Evolutionary conservation across 1,284 basidiomycete genomes (phyloP), one percentile per base, ranked within the genome.

Genomic region (Heterobasidion occidentale): DNA sequence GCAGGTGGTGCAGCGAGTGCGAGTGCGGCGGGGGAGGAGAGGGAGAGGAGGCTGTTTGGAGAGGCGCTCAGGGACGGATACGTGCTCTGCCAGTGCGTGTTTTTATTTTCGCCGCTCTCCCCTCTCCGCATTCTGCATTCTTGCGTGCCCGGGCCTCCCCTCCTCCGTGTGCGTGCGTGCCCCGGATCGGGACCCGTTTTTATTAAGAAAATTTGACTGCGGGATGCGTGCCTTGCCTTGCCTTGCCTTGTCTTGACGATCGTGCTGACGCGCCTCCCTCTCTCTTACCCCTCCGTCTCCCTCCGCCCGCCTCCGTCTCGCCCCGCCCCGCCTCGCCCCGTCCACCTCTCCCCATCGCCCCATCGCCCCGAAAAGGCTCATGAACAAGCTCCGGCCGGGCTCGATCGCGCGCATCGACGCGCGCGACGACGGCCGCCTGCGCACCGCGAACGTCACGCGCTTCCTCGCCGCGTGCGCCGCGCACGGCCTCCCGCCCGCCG

Each of bases 11-110:
- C 73, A 53, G 65, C 78, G 76, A 60, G 71, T 74, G 53, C 79
- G 71, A 46, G 35, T 35, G 50, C 65, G 57, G 77, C 71, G 51
- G 83, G 84, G 36, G 90, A 90, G 68, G 88, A 91, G 61, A 75
- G 84, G 61, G 90, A 94, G 70, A 71, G 81, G 60, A 79, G 76
- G 57, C 68, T 83, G 38, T 93, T 94, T 65, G 77, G 77, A 50
- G 88, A 90, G 57, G 84, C 88, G 1, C 67, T 94, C 59, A 74
- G 83, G 62, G 92, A 95, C 73, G 92, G 92, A 1, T 88, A 86
- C 67, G 80, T 94, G 34, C 77, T 95, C 20, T 94, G 91, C 81
- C 86, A 91, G 92, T 93, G 67, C 73, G 86, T 84, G 54, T 60
- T 55, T 50, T 62, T 48, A 45, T 45, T 17, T 44, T 4, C 2